Conservation (phyloP, 805 yeast species). For the Barnettozyma californica region DNA sequence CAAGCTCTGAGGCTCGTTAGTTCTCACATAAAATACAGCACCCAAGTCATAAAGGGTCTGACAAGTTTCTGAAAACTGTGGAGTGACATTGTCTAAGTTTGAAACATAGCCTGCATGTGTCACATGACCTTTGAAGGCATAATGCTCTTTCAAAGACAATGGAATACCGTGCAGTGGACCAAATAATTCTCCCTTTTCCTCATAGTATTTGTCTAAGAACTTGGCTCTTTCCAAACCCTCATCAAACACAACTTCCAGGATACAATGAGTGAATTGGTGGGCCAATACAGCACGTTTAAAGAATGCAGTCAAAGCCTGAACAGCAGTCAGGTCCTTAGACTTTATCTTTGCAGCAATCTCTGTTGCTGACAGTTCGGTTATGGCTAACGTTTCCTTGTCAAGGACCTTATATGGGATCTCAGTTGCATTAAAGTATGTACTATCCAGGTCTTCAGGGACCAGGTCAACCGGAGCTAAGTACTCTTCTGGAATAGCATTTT, state of each 20-base stretch:
- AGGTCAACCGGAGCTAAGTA: conserved; percentile 18
- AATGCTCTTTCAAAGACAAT: conserved; percentile 62
- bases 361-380: conserved; percentile 20
- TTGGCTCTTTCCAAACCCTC: conserved; percentile 57
- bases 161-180: conserved; percentile 74
- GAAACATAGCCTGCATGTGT: conserved; percentile 60
- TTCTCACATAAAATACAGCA: conserved; percentile 58
- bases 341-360: conserved; percentile 17
- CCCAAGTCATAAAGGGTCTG: conserved; percentile 26
- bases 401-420: conserved; percentile 18
- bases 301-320: conserved; percentile 18
- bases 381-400: conserved; percentile 13
- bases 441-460: conserved; percentile 20
- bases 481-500: conserved; percentile 21
- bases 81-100: conserved; percentile 34
- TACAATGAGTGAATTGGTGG: conserved; percentile 56
- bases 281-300: conserved; percentile 50
- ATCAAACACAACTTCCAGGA: conserved; percentile 56
- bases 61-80: conserved; percentile 26
- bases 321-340: conserved; percentile 17
- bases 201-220: conserved; percentile 48
- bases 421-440: conserved; percentile 19
- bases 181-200: conserved; percentile 43
- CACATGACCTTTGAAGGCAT: conserved; percentile 45
- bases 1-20: conserved; percentile 63